A percentile compares a stretch with the other conserved stretches of the same genome.
These are phyloP conservation scores for Spathaspora hagerdaliae DNA, from an alignment of 805 yeast genomes.

Conservation along the genomic window DNA sequence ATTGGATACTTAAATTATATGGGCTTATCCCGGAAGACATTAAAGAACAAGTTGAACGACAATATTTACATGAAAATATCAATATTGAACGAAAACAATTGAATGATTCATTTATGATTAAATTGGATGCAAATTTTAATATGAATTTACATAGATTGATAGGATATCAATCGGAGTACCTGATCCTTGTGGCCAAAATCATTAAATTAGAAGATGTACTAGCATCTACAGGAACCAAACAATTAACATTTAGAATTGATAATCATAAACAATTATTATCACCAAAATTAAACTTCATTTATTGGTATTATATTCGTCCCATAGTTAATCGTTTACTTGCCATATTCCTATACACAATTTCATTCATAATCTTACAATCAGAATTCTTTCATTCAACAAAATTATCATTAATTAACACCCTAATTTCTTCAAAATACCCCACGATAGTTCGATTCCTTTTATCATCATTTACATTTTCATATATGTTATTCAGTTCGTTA, in stretches of 20 bases:
- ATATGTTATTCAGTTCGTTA: slow-evolving; percentile 67
- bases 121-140: slow-evolving; percentile 50
- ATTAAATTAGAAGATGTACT: slow-evolving; percentile 55
- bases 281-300: slow-evolving; percentile 40
- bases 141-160: slow-evolving; percentile 47
- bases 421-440: slow-evolving; percentile 16
- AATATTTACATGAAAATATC: slow-evolving; percentile 17
- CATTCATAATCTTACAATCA: slow-evolving; percentile 62
- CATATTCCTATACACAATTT: slow-evolving; percentile 35
- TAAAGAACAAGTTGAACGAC: slow-evolving; percentile 28
- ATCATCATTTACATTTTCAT: slow-evolving; percentile 45
- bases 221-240: slow-evolving; percentile 28
- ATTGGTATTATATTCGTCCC: slow-evolving; percentile 46
- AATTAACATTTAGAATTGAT: slow-evolving; percentile 17
- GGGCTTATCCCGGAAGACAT: slow-evolving; percentile 39
- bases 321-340: slow-evolving; percentile 40
- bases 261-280: slow-evolving; percentile 18
- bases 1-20: slow-evolving; percentile 63
- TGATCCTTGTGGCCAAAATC: slow-evolving; percentile 44
- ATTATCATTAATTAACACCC: slow-evolving; percentile 55
- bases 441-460: slow-evolving; percentile 34
- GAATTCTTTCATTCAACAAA: slow-evolving; percentile 70
- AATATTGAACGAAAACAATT: slow-evolving; percentile 29
- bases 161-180: slow-evolving; percentile 58
- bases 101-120: slow-evolving; percentile 43